A percentile compares a stretch with the other conserved stretches of the same genome.
phyloP scores from a whole-genome alignment of 495 filamentous ascomycete genomes.

The Penicillium soppii region DNA sequence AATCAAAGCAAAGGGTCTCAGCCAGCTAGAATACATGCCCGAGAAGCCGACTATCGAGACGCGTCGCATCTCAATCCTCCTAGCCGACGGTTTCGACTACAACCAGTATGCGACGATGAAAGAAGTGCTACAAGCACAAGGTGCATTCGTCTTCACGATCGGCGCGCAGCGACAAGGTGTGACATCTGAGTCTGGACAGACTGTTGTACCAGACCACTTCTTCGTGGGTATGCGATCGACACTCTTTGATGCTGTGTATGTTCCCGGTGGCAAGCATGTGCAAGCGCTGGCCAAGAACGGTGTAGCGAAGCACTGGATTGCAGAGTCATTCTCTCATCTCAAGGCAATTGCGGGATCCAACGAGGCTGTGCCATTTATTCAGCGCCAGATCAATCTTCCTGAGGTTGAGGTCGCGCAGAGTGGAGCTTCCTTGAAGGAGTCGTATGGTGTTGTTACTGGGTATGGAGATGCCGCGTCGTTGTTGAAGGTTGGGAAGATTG shows the following conservation, averaged over 20 bases:
- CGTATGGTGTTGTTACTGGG: conserved; percentile 41
- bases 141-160: conserved; percentile 72
- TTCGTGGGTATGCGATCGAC: conserved; percentile 81
- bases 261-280: conserved; percentile 71
- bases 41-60: conserved; percentile 63
- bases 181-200: conserved; percentile 50
- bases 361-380: conserved; percentile 66
- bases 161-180: conserved; percentile 56
- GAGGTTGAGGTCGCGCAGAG: conserved; percentile 53
- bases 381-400: conserved; percentile 49
- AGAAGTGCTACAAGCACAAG: conserved; percentile 55
- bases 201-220: conserved; percentile 73
- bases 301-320: conserved; percentile 77
- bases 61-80: conserved; percentile 73
- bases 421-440: conserved; percentile 57
- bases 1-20: conserved; percentile 60
- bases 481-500: conserved; percentile 24
- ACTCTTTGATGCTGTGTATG: conserved; percentile 80
- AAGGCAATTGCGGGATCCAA: conserved; percentile 76
- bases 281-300: conserved; percentile 66
- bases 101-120: conserved; percentile 63
- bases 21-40: conserved; percentile 67
- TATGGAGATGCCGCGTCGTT: conserved; percentile 42
- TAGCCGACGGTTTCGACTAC: conserved; percentile 79
- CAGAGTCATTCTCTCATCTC: conserved; percentile 79